Conservation (phyloP, 306 rosid genomes). For the Begonia peltatifolia region DNA sequence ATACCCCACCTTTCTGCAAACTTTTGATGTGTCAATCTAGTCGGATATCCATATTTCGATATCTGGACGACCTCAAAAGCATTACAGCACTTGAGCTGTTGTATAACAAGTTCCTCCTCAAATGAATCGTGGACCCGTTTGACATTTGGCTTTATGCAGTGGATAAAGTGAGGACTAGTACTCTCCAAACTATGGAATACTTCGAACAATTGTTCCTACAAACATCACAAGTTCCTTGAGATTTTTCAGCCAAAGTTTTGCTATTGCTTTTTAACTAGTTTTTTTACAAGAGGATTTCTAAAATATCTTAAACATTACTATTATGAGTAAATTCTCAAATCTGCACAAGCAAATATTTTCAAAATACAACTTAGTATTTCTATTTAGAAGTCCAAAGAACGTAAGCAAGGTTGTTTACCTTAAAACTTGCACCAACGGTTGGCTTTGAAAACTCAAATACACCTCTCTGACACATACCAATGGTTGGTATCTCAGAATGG, state of each 20-base stretch:
- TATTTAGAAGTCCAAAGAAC: no score
- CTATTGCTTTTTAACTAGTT: no score
- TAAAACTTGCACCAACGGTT: slow-evolving; percentile 55
- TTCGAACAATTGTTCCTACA: slow-evolving; percentile 67
- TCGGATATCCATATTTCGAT: slow-evolving; percentile 84
- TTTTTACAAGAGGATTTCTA: no score
- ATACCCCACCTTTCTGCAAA: slow-evolving; percentile 62
- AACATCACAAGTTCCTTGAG: slow-evolving; percentile 11
- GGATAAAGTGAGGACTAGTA: slow-evolving; percentile 81
- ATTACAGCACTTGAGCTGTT: slow-evolving; percentile 66
- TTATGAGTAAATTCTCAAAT: neutral
- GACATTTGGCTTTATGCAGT: slow-evolving; percentile 74
- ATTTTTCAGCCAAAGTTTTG: neutral
- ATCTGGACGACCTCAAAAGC: slow-evolving; percentile 76
- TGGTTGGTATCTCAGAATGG: slow-evolving; percentile 32
- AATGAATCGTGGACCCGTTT: slow-evolving; percentile 49
- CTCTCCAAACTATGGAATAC: slow-evolving; percentile 72
- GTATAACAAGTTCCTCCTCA: slow-evolving; percentile 59
- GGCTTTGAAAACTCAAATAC: slow-evolving; percentile 34
- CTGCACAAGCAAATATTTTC: no score
- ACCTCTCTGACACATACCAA: slow-evolving; percentile 17
- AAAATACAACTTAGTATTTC: no score
- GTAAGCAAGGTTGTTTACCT: slow-evolving; percentile 27
- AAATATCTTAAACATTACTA: neutral
- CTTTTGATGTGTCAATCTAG: slow-evolving; percentile 70